phyloP scores from a whole-genome alignment of 2,329 filamentous ascomycete species.

The Apiospora phragmitis region DNA sequence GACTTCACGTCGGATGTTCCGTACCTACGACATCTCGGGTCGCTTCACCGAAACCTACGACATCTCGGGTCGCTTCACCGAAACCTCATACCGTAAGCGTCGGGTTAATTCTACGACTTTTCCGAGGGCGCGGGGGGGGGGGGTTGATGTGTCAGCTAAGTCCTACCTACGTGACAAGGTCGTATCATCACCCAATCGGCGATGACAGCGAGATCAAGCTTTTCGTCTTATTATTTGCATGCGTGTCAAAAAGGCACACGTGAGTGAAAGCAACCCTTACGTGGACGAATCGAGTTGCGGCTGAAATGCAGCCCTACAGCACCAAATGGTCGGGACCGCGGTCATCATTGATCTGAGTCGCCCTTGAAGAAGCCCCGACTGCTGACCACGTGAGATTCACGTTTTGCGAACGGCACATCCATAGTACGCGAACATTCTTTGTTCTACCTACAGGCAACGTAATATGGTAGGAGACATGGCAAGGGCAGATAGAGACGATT shows the following conservation, averaged over 20 bases:
- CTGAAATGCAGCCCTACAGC: background rate
- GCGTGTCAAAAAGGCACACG: background rate
- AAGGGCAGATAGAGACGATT: too few relatives aligned
- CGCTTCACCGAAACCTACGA: background rate
- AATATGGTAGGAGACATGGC: background rate
- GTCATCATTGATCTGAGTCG: background rate
- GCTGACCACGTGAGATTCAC: background rate
- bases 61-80: background rate
- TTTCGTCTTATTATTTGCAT: background rate
- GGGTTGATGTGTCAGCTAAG: background rate
- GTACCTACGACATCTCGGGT: background rate
- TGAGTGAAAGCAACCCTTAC: slow-evolving; percentile 1
- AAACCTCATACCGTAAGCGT: background rate
- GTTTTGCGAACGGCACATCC: background rate
- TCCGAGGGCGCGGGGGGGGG: background rate
- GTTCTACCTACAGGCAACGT: background rate
- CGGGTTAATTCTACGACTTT: background rate
- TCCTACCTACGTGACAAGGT: background rate
- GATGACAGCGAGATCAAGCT: background rate
- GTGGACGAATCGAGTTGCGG: slow-evolving; percentile 2
- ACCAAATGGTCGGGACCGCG: background rate
- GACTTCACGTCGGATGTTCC: background rate
- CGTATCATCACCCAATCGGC: background rate
- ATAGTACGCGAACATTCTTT: background rate
- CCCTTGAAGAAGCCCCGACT: background rate